Base-by-base conservation (phyloP, 2,329 filamentous ascomycete genomes). In the Neocatenulostroma microsporum region DNA sequence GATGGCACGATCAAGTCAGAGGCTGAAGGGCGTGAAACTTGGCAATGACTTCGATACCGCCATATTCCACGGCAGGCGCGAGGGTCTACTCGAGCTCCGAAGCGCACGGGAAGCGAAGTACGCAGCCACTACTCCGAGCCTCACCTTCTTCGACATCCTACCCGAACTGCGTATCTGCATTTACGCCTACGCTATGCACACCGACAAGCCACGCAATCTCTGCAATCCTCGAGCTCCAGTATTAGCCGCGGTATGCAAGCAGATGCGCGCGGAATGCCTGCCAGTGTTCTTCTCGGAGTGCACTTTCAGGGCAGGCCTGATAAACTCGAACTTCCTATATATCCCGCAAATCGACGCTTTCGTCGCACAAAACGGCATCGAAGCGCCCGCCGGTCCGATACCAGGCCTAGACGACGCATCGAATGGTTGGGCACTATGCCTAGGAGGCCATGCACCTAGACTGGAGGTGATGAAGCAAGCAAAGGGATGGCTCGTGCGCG, bases 211-310 rank as follows among this genome's bases (percentile, higher is more conserved):
- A 5, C 18, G 30, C 6, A 20, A 21, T 6, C 5, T 33, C 20
- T 13, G 13, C 7, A 7, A 10, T 5, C 11, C 13, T 5, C 21
- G 23, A 10, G 9, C 9, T 8, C 30, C 30, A 5, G 20, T 24
- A 14, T 20, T 33, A 5, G 30, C 30, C 4, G 12, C 23, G 18
- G 30, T 33, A 18, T 21, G 30, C 19, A 33, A 33, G 20, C 30
- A 33, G 13, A 15, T 33, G 10, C 19, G 17, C 8, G 30, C 17
- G 6, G 30, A 33, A 33, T 12, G 6, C 11, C 9, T 33, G 11
- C 30, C 18, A 15, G 13, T 33, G 13, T 33, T 33, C 30, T 33
- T 33, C 20, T n/a, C 30, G 30, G 30, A 33, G 20, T 33, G 30
- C 20, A 21, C 14, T 5, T 33, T 33, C 13, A 13, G 9, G 7